Conservation (phyloP, 306 rosid genomes). For the Trifolium fragiferum region DNA sequence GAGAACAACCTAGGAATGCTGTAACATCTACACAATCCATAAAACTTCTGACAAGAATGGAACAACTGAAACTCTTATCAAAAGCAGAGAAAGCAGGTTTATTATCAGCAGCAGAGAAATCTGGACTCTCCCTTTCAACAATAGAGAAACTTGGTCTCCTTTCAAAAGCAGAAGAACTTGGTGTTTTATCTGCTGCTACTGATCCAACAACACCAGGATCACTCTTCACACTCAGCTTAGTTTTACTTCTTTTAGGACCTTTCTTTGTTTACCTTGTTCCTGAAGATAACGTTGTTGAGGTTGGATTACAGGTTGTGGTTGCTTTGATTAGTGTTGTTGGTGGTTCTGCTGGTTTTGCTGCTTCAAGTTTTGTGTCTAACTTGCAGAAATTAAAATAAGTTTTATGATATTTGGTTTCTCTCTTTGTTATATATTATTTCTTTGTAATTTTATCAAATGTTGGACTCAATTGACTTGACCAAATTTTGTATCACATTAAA, state of each 20-base stretch:
- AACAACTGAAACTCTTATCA: constrained; percentile 78
- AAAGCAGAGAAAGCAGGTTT: constrained; percentile 97
- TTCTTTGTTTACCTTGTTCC: constrained; percentile 77
- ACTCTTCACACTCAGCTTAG: constrained; percentile 66
- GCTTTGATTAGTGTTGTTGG: constrained; percentile 62
- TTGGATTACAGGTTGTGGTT: constrained; percentile 59
- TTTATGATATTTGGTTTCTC: neutral
- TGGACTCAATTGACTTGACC: too few relatives aligned
- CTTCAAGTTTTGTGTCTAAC: constrained; percentile 82
- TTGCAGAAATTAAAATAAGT: constrained; percentile 69
- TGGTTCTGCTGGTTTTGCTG: constrained; percentile 88
- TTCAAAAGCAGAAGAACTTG: constrained; percentile 90
- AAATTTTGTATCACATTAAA: too few relatives aligned
- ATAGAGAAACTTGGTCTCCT: constrained; percentile 86
- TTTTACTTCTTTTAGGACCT: constrained; percentile 76
- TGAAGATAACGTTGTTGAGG: constrained; percentile 68
- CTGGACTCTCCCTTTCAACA: constrained; percentile 75
- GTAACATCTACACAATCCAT: constrained; percentile 50
- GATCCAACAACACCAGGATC: constrained; percentile 84
- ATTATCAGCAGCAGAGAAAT: constrained; percentile 85
- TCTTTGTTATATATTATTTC: neutral
- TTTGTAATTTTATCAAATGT: neutral
- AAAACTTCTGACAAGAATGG: constrained; percentile 84
- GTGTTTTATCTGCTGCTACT: constrained; percentile 87
- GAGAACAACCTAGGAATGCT: constrained; percentile 65